These are phyloP conservation scores for Cymbomonas tetramitiformis DNA, from an alignment of 139 green algal genomes.

Conservation along the genomic window DNA sequence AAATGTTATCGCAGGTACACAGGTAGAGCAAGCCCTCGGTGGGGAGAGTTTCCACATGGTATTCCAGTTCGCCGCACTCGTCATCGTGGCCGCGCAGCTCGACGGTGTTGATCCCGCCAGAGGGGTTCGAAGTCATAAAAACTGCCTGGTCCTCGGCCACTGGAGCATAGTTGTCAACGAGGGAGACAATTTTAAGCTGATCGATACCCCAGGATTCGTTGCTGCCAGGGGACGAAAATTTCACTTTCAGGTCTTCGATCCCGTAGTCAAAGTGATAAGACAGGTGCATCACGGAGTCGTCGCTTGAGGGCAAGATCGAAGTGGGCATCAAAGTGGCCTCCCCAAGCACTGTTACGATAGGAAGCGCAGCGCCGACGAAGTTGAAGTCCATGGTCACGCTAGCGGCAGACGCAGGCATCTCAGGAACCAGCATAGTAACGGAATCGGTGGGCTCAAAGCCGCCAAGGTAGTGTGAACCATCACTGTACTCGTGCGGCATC, in stretches of 20 bases:
- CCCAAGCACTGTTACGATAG: conserved; percentile 10
- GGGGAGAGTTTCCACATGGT: conserved; percentile 8
- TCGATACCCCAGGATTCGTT: conserved; percentile 15
- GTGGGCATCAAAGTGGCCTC: not conserved
- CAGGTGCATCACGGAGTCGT: conserved; percentile 10
- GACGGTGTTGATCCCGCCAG: conserved; percentile 2
- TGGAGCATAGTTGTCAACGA: conserved; percentile 16
- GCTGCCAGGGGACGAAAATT: not conserved
- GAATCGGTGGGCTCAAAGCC: not conserved
- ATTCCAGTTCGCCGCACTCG: conserved; percentile 13
- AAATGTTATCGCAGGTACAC: conserved; percentile 21
- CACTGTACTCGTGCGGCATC: no score
- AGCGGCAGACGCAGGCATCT: not conserved
- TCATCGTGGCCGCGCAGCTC: conserved; percentile 17
- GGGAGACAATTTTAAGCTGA: not conserved
- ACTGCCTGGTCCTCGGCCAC: conserved; percentile 8
- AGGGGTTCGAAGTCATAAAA: not conserved
- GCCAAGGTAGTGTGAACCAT: conserved; percentile 7
- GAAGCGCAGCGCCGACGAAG: not conserved
- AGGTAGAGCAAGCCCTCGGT: conserved; percentile 11
- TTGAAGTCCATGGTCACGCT: conserved; percentile 7
- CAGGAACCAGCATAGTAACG: not conserved
- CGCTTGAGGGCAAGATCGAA: not conserved
- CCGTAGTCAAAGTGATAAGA: conserved; percentile 12
- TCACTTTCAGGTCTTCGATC: not conserved